Evolutionary conservation across 2,329 filamentous ascomycete species (phyloP).

Genomic region (Ceratocystis ficicola): DNA sequence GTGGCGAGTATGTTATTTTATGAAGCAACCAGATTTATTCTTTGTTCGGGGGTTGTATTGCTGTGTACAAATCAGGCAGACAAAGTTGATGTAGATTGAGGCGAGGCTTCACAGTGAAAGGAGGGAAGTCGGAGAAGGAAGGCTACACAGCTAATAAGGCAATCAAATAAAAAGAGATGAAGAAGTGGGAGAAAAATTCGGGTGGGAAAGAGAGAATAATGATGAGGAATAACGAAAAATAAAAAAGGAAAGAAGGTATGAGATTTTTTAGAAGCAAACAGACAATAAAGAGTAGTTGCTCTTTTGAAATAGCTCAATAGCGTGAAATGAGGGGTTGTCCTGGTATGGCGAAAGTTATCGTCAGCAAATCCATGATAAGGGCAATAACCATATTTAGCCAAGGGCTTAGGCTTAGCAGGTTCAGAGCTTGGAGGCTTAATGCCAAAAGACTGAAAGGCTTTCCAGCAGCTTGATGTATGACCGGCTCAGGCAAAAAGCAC

Average conservation of each 20-base stretch:
- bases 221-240: neutral
- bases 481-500: neutral
- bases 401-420: too few species aligned
- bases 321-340: slow-evolving; percentile 4
- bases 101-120: too few species aligned
- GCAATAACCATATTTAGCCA: neutral
- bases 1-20: neutral
- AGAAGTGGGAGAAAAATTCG: neutral
- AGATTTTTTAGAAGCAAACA: slow-evolving; percentile 5
- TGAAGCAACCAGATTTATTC: neutral
- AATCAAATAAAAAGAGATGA: neutral
- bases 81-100: neutral
- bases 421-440: too few species aligned
- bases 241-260: neutral
- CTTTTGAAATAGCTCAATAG: neutral
- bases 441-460: too few species aligned
- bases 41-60: neutral
- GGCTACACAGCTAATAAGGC: neutral
- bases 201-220: neutral
- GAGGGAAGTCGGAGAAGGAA: neutral
- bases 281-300: slow-evolving; percentile 5
- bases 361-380: slow-evolving; percentile 13
- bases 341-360: neutral
- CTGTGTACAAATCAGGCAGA: slow-evolving; percentile 2
- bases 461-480: neutral